Conservation (phyloP, 83 land plant genomes). For the Picea abies region DNA sequence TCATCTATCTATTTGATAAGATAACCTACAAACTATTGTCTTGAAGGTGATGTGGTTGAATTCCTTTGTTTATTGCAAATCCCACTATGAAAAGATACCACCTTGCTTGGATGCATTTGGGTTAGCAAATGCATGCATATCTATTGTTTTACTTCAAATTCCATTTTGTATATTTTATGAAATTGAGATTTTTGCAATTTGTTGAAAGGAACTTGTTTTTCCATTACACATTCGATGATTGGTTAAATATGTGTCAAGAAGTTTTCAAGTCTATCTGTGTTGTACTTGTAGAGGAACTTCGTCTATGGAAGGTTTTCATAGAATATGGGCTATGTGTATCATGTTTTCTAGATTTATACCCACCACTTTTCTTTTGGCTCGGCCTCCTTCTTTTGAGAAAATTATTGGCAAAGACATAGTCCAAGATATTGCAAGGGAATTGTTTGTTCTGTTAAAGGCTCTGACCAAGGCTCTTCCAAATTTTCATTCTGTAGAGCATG, state of each 20-base stretch:
- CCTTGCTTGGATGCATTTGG: too few species aligned
- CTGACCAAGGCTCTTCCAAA: slow-evolving; percentile 70
- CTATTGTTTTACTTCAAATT: too few species aligned
- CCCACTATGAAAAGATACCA: too few species aligned
- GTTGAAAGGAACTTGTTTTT: slow-evolving; percentile 49
- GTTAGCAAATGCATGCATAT: too few species aligned
- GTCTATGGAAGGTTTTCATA: slow-evolving; percentile 91
- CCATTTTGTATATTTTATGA: slow-evolving; percentile 29
- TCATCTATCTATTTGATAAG: too few species aligned
- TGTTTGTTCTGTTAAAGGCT: slow-evolving; percentile 66
- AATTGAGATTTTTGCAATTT: slow-evolving; percentile 55
- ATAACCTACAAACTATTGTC: too few species aligned
- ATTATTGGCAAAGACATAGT: slow-evolving; percentile 35
- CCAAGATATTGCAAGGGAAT: slow-evolving; percentile 53
- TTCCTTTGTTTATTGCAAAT: too few species aligned
- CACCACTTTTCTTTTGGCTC: slow-evolving; percentile 82
- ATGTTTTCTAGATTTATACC: slow-evolving; percentile 69
- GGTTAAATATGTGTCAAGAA: slow-evolving; percentile 44
- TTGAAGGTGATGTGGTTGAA: too few species aligned
- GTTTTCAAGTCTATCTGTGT: neutral
- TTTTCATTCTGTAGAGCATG: slow-evolving; percentile 34
- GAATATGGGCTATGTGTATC: slow-evolving; percentile 66
- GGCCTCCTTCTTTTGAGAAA: slow-evolving; percentile 43
- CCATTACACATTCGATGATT: slow-evolving; percentile 34
- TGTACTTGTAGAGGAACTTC: slow-evolving; percentile 21